These are phyloP conservation scores for Carnegiea gigantea DNA, from an alignment of 179 eudicot genomes.

Conservation along the genomic window DNA sequence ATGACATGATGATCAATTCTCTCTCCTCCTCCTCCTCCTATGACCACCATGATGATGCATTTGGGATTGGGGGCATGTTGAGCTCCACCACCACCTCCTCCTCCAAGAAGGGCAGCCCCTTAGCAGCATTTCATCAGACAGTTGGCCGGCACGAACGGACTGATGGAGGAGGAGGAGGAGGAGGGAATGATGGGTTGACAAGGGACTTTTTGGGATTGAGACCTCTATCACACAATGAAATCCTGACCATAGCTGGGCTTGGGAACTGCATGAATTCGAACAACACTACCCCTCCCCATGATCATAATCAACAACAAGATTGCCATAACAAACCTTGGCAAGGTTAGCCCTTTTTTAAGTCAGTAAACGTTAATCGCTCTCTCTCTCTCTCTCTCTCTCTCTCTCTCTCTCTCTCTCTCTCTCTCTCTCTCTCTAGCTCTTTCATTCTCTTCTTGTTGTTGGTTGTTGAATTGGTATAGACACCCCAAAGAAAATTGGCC, in stretches of 20 bases:
- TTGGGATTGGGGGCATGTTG: constrained; percentile 37
- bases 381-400: neutral
- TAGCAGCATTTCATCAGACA: constrained; percentile 27
- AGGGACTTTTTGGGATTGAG: constrained; percentile 78
- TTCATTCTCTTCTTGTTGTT: neutral
- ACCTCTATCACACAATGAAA: constrained; percentile 61
- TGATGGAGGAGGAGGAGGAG: neutral
- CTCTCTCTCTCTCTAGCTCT: neutral
- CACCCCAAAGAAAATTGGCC: neutral
- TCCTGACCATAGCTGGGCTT: constrained; percentile 51
- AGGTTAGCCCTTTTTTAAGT: constrained; percentile 25
- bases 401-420: neutral
- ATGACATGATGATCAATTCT: constrained; percentile 62
- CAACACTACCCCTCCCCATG: constrained; percentile 9
- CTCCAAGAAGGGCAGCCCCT: constrained; percentile 23
- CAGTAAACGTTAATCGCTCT: neutral
- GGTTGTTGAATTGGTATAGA: neutral
- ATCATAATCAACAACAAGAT: constrained; percentile 13
- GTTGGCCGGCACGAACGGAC: constrained; percentile 1
- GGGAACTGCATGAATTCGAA: constrained; percentile 35
- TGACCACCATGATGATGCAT: constrained; percentile 34
- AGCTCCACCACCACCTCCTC: neutral
- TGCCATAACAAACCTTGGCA: constrained; percentile 41
- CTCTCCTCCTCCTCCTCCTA: constrained; percentile 32
- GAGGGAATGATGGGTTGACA: constrained; percentile 58